phyloP scores from a whole-genome alignment of 495 filamentous ascomycete genomes.

The Podospora appendiculata region DNA sequence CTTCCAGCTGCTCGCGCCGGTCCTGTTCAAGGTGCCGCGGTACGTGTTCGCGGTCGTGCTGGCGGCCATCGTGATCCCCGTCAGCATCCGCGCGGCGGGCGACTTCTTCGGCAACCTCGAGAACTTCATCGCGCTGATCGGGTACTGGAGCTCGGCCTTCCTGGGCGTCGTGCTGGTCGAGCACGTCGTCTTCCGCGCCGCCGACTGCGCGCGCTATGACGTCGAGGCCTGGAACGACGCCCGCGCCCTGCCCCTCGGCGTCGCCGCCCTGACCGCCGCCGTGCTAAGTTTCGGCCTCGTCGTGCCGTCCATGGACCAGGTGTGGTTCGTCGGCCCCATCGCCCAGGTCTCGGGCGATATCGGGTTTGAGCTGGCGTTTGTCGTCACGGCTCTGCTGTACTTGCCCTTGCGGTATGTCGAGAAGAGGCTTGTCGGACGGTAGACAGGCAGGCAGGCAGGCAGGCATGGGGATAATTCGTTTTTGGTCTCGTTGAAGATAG shows the following conservation, averaged over 20 bases:
- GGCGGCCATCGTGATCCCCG: conserved; percentile 43
- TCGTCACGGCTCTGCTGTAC: conserved; percentile 40
- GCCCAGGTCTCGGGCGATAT: conserved; percentile 49
- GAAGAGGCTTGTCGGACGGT: conserved; percentile 21
- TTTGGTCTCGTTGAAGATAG: too few species aligned
- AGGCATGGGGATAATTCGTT: too few species aligned
- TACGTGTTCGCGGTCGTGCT: conserved; percentile 44
- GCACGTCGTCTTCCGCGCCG: conserved; percentile 36
- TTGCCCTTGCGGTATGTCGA: conserved; percentile 33
- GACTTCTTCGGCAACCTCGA: conserved; percentile 45
- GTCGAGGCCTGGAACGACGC: conserved; percentile 40
- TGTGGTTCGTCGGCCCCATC: conserved; percentile 48
- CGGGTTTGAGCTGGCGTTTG: conserved; percentile 51
- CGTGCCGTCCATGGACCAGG: conserved; percentile 47
- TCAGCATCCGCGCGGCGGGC: conserved; percentile 41
- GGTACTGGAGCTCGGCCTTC: conserved; percentile 50
- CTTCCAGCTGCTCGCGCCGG: conserved; percentile 45
- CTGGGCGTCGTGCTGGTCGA: conserved; percentile 42
- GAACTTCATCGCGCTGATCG: conserved; percentile 48
- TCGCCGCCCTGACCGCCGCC: conserved; percentile 34
- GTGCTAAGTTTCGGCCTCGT: conserved; percentile 37
- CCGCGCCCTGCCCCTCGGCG: conserved; percentile 35
- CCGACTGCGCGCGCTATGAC: conserved; percentile 30
- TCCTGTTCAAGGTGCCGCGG: conserved; percentile 40
- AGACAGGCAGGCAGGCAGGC: too few species aligned